These are phyloP conservation scores for Colletotrichum melonis DNA, from an alignment of 2,329 filamentous ascomycete species.

Conservation along the genomic window DNA sequence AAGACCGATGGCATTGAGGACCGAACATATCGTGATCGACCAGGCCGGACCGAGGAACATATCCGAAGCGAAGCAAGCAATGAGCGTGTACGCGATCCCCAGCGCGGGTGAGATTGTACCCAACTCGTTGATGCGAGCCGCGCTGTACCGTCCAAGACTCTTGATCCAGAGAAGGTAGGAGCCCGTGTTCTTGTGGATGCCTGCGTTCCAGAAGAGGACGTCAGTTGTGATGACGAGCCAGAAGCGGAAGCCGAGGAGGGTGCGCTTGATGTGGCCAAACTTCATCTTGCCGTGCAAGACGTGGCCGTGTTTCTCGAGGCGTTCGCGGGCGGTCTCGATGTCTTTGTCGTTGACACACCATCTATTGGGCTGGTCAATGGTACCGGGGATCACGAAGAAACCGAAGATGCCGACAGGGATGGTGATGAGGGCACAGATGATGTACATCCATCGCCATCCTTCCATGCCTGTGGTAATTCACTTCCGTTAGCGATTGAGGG, in stretches of 20 bases:
- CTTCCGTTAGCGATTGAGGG: too few species aligned
- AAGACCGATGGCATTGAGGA: constrained; percentile 10
- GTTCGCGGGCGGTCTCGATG: constrained; percentile 39
- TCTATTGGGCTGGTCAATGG: constrained; percentile 56
- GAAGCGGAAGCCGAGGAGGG: constrained; percentile 53
- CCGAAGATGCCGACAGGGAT: constrained; percentile 64
- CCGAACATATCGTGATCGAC: constrained; percentile 40
- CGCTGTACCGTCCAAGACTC: constrained; percentile 52
- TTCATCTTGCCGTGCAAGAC: constrained; percentile 49
- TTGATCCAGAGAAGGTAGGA: constrained; percentile 53
- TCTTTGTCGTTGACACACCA: constrained; percentile 50
- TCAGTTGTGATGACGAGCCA: constrained; percentile 49
- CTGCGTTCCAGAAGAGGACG: constrained; percentile 59
- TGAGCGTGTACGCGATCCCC: constrained; percentile 8
- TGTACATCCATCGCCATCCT: constrained; percentile 68
- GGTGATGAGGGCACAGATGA: constrained; percentile 64
- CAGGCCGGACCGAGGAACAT: constrained; percentile 41
- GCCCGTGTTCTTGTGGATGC: constrained; percentile 51
- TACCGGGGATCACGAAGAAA: constrained; percentile 63
- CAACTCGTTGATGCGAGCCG: constrained; percentile 63
- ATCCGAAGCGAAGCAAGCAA: constrained; percentile 12
- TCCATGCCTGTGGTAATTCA: constrained; percentile 44
- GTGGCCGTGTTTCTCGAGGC: constrained; percentile 54
- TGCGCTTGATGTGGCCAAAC: constrained; percentile 43
- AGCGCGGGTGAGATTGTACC: constrained; percentile 16